Evolutionary conservation across 805 yeast species (phyloP).

Genomic region (Saccharomyces eubayanus): DNA sequence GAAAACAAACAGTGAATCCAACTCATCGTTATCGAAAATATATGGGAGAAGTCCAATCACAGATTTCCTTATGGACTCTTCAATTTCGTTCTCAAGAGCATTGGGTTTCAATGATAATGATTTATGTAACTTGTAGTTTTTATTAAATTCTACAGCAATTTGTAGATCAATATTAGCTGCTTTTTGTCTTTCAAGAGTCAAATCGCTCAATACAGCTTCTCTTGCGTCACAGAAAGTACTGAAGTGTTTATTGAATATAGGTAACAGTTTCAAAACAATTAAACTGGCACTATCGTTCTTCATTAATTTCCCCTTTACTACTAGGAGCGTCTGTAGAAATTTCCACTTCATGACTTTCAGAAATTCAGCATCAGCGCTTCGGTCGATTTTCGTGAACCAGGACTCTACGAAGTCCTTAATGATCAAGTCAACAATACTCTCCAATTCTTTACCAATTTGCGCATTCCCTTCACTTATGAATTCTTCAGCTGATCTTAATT

Average conservation of each 20-base stretch:
- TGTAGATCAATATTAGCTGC: slow-evolving; percentile 33
- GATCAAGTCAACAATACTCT: slow-evolving; percentile 39
- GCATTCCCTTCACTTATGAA: slow-evolving; percentile 7
- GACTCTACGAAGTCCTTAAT: slow-evolving; percentile 44
- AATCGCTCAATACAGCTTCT: slow-evolving; percentile 23
- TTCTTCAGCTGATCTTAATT: neutral
- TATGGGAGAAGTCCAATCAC: slow-evolving; percentile 37
- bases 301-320: neutral
- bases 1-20: slow-evolving; percentile 39
- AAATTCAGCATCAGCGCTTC: slow-evolving; percentile 27
- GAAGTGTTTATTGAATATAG: slow-evolving; percentile 40
- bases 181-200: slow-evolving; percentile 26
- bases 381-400: slow-evolving; percentile 46
- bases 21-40: slow-evolving; percentile 39
- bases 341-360: slow-evolving; percentile 33
- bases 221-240: slow-evolving; percentile 40
- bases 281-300: neutral
- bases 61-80: slow-evolving; percentile 40
- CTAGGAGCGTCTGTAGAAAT: slow-evolving; percentile 38
- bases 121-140: slow-evolving; percentile 44
- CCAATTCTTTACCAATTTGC: slow-evolving; percentile 35
- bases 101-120: slow-evolving; percentile 37
- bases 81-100: slow-evolving; percentile 37
- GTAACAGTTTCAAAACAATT: neutral
- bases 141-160: slow-evolving; percentile 35